phyloP scores from a whole-genome alignment of 352 stramenopile species.

The Elongisporangium anandrum region DNA sequence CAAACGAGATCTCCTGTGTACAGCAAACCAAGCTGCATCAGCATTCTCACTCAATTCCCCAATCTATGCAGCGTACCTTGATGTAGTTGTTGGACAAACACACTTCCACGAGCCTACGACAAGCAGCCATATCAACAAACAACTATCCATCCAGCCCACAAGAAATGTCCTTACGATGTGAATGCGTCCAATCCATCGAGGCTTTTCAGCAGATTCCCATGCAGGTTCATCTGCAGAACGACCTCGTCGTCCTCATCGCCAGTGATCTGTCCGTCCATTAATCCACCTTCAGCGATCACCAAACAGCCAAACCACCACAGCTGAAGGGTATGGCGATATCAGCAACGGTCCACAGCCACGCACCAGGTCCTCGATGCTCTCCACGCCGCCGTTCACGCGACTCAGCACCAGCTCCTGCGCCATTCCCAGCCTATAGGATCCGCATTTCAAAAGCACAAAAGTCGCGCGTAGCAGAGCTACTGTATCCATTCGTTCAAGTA shows the following conservation, averaged over 20 bases:
- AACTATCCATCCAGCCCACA: neutral
- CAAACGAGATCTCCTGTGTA: slow-evolving; percentile 48
- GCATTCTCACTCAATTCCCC: too few species aligned
- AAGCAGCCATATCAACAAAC: neutral
- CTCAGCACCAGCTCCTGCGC: slow-evolving; percentile 16
- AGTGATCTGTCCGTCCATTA: slow-evolving; percentile 9
- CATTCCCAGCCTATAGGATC: slow-evolving; percentile 5
- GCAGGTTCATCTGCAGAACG: slow-evolving; percentile 74
- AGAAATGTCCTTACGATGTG: slow-evolving; percentile 26
- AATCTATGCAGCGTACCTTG: slow-evolving; percentile 34
- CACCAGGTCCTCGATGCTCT: slow-evolving; percentile 36
- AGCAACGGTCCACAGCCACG: neutral
- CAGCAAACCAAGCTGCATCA: neutral
- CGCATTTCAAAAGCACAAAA: neutral
- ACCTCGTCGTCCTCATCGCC: slow-evolving; percentile 34
- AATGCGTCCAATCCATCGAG: slow-evolving; percentile 71
- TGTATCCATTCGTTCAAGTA: neutral
- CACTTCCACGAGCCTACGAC: slow-evolving; percentile 47
- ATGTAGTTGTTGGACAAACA: slow-evolving; percentile 82
- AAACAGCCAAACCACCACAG: neutral
- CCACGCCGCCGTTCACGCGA: slow-evolving; percentile 32
- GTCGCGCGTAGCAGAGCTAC: neutral
- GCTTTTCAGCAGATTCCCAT: slow-evolving; percentile 59
- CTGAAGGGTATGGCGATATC: neutral
- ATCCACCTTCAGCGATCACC: neutral